A percentile compares a stretch with the other conserved stretches of the same genome.
These are phyloP conservation scores for Neurospora tetraspora DNA, from an alignment of 495 filamentous ascomycete species.

Conservation along the genomic window DNA sequence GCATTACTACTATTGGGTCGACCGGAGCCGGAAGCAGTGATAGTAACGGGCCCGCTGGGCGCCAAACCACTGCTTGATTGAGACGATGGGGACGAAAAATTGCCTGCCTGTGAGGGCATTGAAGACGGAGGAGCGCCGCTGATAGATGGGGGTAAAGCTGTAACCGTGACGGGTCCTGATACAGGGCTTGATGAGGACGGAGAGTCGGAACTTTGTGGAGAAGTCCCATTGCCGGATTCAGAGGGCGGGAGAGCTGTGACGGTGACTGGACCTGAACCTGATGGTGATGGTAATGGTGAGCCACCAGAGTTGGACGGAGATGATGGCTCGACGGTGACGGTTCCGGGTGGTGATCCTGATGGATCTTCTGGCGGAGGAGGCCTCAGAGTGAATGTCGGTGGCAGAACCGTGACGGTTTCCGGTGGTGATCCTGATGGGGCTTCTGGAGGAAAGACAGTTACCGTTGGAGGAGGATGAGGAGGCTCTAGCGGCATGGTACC, in stretches of 20 bases:
- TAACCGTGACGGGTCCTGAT: background rate
- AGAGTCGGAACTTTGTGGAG: background rate
- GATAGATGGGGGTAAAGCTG: background rate
- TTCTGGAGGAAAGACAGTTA: background rate
- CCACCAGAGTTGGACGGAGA: background rate
- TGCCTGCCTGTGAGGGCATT: background rate
- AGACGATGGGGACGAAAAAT: background rate
- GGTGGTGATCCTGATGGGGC: background rate
- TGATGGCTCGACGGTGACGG: background rate
- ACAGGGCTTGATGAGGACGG: background rate
- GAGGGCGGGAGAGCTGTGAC: background rate
- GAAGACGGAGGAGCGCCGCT: background rate
- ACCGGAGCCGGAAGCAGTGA: constrained; percentile 2
- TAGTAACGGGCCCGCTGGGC: background rate
- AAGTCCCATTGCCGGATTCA: background rate
- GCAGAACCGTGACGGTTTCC: constrained; percentile 4
- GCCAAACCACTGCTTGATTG: background rate
- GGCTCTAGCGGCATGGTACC: background rate
- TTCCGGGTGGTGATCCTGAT: background rate
- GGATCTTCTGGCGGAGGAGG: background rate
- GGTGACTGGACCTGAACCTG: background rate
- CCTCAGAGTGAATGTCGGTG: background rate
- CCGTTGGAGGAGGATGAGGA: background rate
- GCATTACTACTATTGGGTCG: background rate
- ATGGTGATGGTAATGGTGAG: background rate